A percentile compares a stretch with the other conserved stretches of the same genome.
Evolutionary conservation across 768 basidiomycete species (phyloP).

Genomic region (Boletus sp.): DNA sequence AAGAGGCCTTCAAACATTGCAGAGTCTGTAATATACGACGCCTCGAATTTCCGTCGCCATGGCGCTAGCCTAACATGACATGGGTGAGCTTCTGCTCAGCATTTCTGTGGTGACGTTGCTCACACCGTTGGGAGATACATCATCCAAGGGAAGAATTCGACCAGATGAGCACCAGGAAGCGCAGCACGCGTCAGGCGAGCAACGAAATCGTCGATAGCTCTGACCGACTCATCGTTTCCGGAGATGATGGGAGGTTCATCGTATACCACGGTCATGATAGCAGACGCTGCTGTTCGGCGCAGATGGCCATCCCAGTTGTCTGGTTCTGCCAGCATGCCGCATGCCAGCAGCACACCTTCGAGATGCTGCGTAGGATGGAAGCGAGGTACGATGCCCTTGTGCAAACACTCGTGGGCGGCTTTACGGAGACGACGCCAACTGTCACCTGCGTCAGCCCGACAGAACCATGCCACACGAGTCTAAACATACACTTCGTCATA

Average conservation of each 20-base stretch:
- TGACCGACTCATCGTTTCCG: slow-evolving; percentile 1
- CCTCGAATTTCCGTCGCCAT: slow-evolving; percentile 2
- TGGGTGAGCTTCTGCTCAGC: background rate
- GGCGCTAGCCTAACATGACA: background rate
- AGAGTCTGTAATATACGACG: background rate
- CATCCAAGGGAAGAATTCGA: slow-evolving; percentile 37
- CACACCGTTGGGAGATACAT: slow-evolving; percentile 25
- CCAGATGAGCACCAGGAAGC: slow-evolving; percentile 35
- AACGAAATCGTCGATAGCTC: slow-evolving; percentile 20
- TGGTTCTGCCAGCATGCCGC: slow-evolving; percentile 28
- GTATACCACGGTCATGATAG: slow-evolving; percentile 28
- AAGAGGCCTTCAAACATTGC: slow-evolving; percentile 1
- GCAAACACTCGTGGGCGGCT: slow-evolving; percentile 3
- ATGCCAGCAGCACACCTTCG: slow-evolving; percentile 5
- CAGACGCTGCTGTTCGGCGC: slow-evolving; percentile 27
- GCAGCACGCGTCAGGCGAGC: slow-evolving; percentile 31
- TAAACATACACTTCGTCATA: slow-evolving; percentile 5
- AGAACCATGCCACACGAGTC: background rate
- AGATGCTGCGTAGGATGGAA: slow-evolving; percentile 6
- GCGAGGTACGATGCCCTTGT: background rate
- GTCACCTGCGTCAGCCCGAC: background rate
- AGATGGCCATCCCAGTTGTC: slow-evolving; percentile 32
- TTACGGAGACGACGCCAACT: slow-evolving; percentile 11
- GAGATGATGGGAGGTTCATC: slow-evolving; percentile 11
- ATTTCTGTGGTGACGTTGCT: background rate